Evolutionary conservation across 1,139 yeast genomes (phyloP).

Genomic region (Suhomyces chickasaworum): DNA sequence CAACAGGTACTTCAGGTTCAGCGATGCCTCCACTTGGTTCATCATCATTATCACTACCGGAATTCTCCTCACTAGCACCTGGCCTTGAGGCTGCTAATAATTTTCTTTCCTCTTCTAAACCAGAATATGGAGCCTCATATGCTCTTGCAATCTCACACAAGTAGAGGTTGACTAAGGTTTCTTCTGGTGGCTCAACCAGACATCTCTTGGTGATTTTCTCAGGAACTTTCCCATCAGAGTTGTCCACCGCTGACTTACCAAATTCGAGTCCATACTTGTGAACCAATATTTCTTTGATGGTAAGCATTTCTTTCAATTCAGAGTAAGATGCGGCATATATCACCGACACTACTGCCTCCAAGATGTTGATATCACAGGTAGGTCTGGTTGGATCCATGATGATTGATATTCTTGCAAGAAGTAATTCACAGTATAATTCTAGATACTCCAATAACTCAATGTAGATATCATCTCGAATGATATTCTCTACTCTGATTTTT

Average conservation of each 20-base stretch:
- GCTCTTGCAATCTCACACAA: conserved; percentile 80
- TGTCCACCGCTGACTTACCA: conserved; percentile 63
- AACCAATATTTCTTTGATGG: conserved; percentile 62
- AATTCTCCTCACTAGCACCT: conserved; percentile 11
- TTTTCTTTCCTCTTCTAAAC: conserved; percentile 41
- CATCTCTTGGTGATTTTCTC: conserved; percentile 66
- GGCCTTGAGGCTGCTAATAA: conserved; percentile 21
- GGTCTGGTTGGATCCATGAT: conserved; percentile 42
- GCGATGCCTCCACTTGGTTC: conserved; percentile 17
- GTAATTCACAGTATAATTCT: conserved; percentile 81
- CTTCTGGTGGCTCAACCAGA: conserved; percentile 66
- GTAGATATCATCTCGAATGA: conserved; percentile 81
- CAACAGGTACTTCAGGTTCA: conserved; percentile 22
- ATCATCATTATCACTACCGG: conserved; percentile 22
- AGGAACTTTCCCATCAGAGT: conserved; percentile 56
- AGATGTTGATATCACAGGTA: conserved; percentile 61
- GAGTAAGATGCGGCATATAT: conserved; percentile 72
- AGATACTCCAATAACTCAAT: conserved; percentile 78
- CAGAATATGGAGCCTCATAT: conserved; percentile 74
- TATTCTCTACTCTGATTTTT: conserved; percentile 78
- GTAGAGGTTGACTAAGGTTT: conserved; percentile 67
- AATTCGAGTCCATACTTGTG: conserved; percentile 66
- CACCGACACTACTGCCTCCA: conserved; percentile 74
- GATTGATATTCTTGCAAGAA: conserved; percentile 72
- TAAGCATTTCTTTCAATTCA: conserved; percentile 71